Conservation (phyloP, 108 stramenopile genomes). For the Pseudonitzschia pungens region DNA sequence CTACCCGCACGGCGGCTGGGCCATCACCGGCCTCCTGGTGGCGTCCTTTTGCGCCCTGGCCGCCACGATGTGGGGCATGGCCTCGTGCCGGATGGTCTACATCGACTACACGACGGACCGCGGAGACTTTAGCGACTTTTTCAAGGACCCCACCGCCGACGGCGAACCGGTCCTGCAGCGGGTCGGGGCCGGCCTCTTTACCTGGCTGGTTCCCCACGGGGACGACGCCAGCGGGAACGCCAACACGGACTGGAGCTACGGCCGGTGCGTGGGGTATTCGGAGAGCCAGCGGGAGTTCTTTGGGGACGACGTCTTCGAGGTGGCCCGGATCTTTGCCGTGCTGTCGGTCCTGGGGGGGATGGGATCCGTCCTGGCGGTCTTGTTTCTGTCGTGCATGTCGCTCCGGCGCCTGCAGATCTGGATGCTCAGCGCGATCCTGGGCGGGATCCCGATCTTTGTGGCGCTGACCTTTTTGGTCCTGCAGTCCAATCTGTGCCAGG, state of each 20-base stretch:
- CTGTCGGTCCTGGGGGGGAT: slow-evolving; percentile 30
- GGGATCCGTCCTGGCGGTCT: slow-evolving; percentile 19
- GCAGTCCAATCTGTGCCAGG: slow-evolving; percentile 19
- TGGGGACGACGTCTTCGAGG: slow-evolving; percentile 34
- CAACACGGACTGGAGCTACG: slow-evolving; percentile 26
- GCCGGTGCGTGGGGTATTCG: slow-evolving; percentile 36
- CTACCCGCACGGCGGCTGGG: slow-evolving; percentile 42
- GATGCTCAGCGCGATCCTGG: slow-evolving; percentile 20
- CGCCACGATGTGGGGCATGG: slow-evolving; percentile 33
- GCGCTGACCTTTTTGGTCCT: slow-evolving; percentile 27
- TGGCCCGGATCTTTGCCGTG: slow-evolving; percentile 31
- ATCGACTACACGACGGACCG: slow-evolving; percentile 32
- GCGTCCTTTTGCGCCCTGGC: slow-evolving; percentile 30
- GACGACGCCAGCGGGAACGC: not conserved
- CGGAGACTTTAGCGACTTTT: slow-evolving; percentile 42
- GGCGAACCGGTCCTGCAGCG: slow-evolving; percentile 21
- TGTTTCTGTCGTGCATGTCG: slow-evolving; percentile 38
- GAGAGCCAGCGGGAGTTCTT: slow-evolving; percentile 22
- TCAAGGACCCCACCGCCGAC: slow-evolving; percentile 28
- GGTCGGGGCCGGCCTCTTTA: slow-evolving; percentile 37
- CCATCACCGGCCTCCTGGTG: slow-evolving; percentile 24
- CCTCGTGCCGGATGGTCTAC: slow-evolving; percentile 34
- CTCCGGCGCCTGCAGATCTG: slow-evolving; percentile 35
- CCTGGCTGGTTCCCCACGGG: slow-evolving; percentile 33
- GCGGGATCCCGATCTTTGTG: slow-evolving; percentile 13